Percentiles rank a stretch among this genome's conserved stretches.
Evolutionary conservation across 352 stramenopile species (phyloP).

Genomic region (Thraustochytrium striatum): DNA sequence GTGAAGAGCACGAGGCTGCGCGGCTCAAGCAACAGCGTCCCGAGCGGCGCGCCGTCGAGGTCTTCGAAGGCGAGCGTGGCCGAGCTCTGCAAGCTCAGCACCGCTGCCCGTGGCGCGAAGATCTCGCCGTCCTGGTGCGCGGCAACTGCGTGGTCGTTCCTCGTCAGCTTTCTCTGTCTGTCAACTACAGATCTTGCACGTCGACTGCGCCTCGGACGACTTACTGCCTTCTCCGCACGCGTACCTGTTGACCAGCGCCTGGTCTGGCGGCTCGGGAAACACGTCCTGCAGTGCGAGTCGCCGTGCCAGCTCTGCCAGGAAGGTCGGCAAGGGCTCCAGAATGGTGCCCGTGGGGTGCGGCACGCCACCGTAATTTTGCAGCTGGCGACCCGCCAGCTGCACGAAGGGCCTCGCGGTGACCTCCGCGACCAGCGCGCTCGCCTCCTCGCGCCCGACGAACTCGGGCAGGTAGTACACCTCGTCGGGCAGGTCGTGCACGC

Average conservation of each 20-base stretch:
- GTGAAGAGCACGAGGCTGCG: conserved; percentile 5
- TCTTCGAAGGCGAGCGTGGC: not conserved
- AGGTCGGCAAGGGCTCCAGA: conserved; percentile 7
- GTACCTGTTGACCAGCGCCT: conserved; percentile 13
- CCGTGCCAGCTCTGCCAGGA: not conserved
- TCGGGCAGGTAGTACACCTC: too few relatives aligned
- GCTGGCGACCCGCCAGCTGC: too few relatives aligned
- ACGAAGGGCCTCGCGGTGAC: too few relatives aligned
- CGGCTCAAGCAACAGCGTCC: not conserved
- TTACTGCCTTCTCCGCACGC: not conserved
- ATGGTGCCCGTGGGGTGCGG: not conserved
- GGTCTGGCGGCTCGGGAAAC: conserved; percentile 17
- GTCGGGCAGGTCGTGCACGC: too few relatives aligned
- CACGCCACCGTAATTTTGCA: not conserved
- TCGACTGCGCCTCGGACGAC: not conserved
- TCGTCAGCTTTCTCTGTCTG: not conserved
- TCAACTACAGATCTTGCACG: not conserved
- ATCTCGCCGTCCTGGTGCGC: conserved; percentile 10
- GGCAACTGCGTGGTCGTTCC: not conserved
- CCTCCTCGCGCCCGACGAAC: too few relatives aligned
- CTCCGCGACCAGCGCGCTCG: too few relatives aligned
- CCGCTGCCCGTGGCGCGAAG: not conserved
- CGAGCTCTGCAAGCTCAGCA: not conserved
- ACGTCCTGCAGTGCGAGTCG: not conserved
- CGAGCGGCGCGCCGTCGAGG: not conserved